A percentile compares a stretch with the other conserved stretches of the same genome.
phyloP scores from a whole-genome alignment of 768 basidiomycete genomes.

The Royoungia palumana region DNA sequence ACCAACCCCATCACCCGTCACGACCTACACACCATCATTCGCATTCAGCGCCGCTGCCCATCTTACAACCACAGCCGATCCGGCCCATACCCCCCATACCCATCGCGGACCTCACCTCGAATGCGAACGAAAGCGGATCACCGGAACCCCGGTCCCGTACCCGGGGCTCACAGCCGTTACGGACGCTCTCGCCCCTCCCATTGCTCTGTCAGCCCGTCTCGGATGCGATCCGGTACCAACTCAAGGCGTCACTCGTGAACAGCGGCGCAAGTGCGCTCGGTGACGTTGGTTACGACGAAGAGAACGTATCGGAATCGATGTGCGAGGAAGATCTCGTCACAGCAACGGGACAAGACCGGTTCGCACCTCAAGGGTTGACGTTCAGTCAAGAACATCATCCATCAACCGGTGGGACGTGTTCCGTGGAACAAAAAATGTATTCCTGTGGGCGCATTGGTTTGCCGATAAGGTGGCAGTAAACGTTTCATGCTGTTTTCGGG shows the following conservation, averaged over 20 bases:
- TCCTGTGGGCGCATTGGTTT: conserved; percentile 17
- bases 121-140: conserved; percentile 14
- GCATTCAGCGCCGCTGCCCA: conserved; percentile 18
- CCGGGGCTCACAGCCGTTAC: conserved; percentile 3
- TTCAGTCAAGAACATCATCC: conserved; percentile 15
- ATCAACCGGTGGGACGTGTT: conserved; percentile 11
- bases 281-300: conserved; percentile 10
- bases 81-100: conserved; percentile 35
- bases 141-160: background rate
- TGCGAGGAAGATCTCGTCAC: conserved; percentile 17
- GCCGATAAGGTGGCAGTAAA: conserved; percentile 24
- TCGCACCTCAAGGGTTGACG: conserved; percentile 16
- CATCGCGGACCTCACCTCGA: conserved; percentile 25
- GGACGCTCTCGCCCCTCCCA: conserved; percentile 28
- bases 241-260: conserved; percentile 13
- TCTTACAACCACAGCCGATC: conserved; percentile 32
- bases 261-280: background rate
- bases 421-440: conserved; percentile 18
- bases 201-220: conserved; percentile 35
- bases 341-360: conserved; percentile 7
- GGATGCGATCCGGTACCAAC: conserved; percentile 29
- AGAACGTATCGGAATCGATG: conserved; percentile 13
- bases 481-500: no score
- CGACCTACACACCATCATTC: conserved; percentile 5
- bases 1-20: conserved; percentile 12